Base-by-base conservation (phyloP, 257 asterid species). In the Euphrasia confusa region DNA sequence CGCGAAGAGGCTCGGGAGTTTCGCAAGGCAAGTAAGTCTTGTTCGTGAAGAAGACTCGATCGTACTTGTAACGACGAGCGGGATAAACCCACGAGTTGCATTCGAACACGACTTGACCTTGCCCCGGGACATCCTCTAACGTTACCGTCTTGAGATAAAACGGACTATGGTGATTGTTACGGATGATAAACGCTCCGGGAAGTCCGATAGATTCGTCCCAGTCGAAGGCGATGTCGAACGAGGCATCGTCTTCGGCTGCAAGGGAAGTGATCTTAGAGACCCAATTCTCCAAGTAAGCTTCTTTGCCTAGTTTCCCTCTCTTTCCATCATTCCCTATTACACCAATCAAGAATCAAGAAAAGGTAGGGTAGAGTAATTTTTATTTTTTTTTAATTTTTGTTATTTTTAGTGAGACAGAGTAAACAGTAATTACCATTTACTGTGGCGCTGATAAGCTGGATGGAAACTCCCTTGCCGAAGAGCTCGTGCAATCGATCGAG, bases 41-140 rank as follows among this genome's bases (percentile, higher is more conserved):
- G 80, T 85, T 91, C 13, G 81, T 39, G 61, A 91, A 91, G 79
- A 91, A 88, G 15, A 91, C 69, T 4, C 98, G 95, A 17, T 82
- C 78, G 4, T 79, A 68, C 27, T 75, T 72, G 72, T 84, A 91
- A 2, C 84, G 88, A 15, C 70, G 80, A 0, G 67, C 60, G 2
- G 98, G 96, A 73, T 86, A 91, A 44, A 91, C 86, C 98, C 96
- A 91, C 2, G 96, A 91, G 61, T 88, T 81, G 77, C 98, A 91
- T 65, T 74, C 72, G 28, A 88, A 91, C 60, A 80, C 85, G 68
- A 88, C 63, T 7, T 48, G 71, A 14, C 87, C 92, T 0, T 82
- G 87, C 2, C 83, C 87, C 1, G 90, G 94, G 68, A 91, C 92
- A 37, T 78, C 78, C 5, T 79, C 75, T 58, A 91, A 73, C 63